Conservation (phyloP, 2,329 filamentous ascomycete genomes). For the Xylariales sp. region DNA sequence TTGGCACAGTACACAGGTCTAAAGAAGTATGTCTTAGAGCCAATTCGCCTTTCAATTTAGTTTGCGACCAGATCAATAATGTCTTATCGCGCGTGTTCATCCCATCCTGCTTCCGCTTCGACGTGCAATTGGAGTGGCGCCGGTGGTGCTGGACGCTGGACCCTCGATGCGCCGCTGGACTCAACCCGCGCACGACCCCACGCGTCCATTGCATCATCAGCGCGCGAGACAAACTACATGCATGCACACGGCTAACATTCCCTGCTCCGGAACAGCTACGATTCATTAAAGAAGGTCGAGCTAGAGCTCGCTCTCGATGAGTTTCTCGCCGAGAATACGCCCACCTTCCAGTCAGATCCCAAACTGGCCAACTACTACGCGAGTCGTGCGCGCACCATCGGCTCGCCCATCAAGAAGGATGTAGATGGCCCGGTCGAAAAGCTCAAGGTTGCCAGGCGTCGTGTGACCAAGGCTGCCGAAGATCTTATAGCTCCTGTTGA, state of each 20-base stretch:
- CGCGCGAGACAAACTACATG: constrained; percentile 34
- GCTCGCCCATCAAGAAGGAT: constrained; percentile 62
- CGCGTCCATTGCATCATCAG: constrained; percentile 42
- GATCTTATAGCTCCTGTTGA: constrained; percentile 80
- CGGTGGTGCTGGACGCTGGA: constrained; percentile 5
- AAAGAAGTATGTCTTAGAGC: constrained; percentile 70
- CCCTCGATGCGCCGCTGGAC: constrained; percentile 13
- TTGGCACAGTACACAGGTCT: constrained; percentile 78
- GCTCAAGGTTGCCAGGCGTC: constrained; percentile 45
- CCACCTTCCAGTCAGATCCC: constrained; percentile 71
- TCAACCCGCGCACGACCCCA: constrained; percentile 38
- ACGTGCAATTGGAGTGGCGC: constrained; percentile 9
- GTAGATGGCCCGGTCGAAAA: constrained; percentile 43
- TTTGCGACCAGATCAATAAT: not conserved
- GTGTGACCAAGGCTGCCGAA: constrained; percentile 57
- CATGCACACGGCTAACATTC: constrained; percentile 42
- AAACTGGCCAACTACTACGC: constrained; percentile 81
- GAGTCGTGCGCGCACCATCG: constrained; percentile 67
- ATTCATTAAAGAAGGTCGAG: constrained; percentile 80
- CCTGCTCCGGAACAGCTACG: constrained; percentile 64
- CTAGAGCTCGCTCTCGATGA: constrained; percentile 80
- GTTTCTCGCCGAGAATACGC: constrained; percentile 75
- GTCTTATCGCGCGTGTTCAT: not conserved
- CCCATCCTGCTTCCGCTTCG: not conserved
- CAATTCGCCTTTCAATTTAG: constrained; percentile 19